Percentiles rank a stretch among this genome's conserved stretches.
Conservation (phyloP, 495 filamentous ascomycete genomes). For the Hypomontagnella monticulosa region DNA sequence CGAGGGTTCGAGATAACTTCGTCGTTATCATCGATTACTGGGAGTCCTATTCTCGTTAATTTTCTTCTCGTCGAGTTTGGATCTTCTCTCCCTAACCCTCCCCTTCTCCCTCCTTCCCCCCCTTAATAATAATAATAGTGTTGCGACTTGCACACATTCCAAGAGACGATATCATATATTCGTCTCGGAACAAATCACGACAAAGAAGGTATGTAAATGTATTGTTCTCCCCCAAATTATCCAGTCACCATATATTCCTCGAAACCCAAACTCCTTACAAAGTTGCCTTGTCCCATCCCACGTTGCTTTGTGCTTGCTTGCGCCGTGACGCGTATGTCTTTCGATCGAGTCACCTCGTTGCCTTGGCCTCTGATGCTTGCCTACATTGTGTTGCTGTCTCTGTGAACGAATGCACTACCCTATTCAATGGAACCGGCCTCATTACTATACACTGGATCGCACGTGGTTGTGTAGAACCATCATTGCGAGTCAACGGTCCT, state of each 20-base stretch:
- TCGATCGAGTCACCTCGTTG: constrained; percentile 17
- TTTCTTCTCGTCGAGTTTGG: neutral
- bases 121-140: constrained; percentile 27
- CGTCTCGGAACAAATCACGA: constrained; percentile 11
- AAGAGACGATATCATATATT: constrained; percentile 19
- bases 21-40: constrained; percentile 10
- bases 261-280: neutral
- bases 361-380: constrained; percentile 9
- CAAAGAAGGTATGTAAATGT: constrained; percentile 34
- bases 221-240: neutral
- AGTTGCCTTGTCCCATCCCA: constrained; percentile 7
- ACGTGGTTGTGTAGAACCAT: constrained; percentile 23
- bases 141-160: constrained; percentile 32
- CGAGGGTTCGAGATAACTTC: constrained; percentile 27
- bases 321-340: constrained; percentile 23
- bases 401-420: constrained; percentile 24
- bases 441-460: constrained; percentile 4
- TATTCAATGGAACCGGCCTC: constrained; percentile 6
- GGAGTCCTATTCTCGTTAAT: neutral
- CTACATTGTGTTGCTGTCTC: constrained; percentile 22
- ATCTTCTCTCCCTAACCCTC: neutral
- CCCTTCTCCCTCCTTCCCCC: neutral
- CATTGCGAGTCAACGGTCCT: constrained; percentile 18
- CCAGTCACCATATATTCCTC: constrained; percentile 14
- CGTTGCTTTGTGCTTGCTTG: constrained; percentile 32